Conservation (phyloP, 1,139 yeast genomes). For the Blastobotrys persicus region DNA sequence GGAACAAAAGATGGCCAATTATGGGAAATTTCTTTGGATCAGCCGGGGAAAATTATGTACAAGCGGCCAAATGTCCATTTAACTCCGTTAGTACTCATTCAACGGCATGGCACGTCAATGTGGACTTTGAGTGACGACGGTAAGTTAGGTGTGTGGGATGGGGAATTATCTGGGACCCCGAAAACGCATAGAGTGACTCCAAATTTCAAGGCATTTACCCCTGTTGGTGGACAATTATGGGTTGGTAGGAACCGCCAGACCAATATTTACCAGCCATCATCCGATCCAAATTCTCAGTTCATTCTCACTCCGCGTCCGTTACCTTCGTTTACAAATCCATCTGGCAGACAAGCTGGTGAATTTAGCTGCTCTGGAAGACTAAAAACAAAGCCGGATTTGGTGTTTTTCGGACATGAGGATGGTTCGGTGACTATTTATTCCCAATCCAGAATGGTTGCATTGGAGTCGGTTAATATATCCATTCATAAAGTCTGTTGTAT, state of each 20-base stretch:
- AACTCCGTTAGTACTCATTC: slow-evolving; percentile 32
- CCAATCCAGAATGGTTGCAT: slow-evolving; percentile 26
- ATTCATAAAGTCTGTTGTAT: slow-evolving; percentile 36
- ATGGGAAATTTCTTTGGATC: slow-evolving; percentile 33
- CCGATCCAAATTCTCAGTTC: slow-evolving; percentile 24
- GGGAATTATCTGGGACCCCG: slow-evolving; percentile 30
- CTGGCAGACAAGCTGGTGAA: slow-evolving; percentile 29
- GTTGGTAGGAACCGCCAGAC: slow-evolving; percentile 37
- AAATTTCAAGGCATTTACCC: slow-evolving; percentile 32
- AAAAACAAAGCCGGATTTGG: slow-evolving; percentile 30
- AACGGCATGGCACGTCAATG: slow-evolving; percentile 26
- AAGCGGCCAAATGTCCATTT: slow-evolving; percentile 34
- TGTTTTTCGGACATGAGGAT: slow-evolving; percentile 44
- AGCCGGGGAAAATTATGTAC: slow-evolving; percentile 21
- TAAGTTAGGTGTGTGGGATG: slow-evolving; percentile 39
- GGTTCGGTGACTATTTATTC: slow-evolving; percentile 41
- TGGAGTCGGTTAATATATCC: slow-evolving; percentile 38
- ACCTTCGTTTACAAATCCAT: slow-evolving; percentile 21
- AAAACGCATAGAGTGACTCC: slow-evolving; percentile 35
- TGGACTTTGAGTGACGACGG: slow-evolving; percentile 45
- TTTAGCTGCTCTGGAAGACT: slow-evolving; percentile 36
- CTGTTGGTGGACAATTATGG: slow-evolving; percentile 37
- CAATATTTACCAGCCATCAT: slow-evolving; percentile 36
- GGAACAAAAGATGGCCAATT: slow-evolving; percentile 41
- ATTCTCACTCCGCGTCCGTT: slow-evolving; percentile 33